Base-by-base conservation (phyloP, 2,329 filamentous ascomycete species). In the Fusarium sp. region DNA sequence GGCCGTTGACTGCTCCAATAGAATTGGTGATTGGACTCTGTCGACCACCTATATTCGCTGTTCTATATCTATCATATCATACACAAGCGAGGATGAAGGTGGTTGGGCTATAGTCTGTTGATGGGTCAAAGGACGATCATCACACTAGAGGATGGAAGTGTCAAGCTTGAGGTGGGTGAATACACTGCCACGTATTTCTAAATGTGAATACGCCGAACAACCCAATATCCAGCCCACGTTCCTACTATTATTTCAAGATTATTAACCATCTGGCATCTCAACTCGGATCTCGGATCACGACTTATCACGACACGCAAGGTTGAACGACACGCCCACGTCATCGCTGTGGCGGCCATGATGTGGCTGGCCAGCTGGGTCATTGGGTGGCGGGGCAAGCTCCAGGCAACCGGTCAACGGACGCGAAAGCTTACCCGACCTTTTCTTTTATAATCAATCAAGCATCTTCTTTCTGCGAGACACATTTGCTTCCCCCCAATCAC, bases 261-360 rank as follows among this genome's bases (percentile, higher is more conserved):
- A 52, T 52, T 52, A 10, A 20, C 32, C 47, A 52, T 25, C 37
- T 66, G 38, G 6, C 35, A n/a, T 30, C 30, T 32, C 58, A 61
- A 61, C 58, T 45, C 58, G 58, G 58, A 40, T 25, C 15, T 50
- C 40, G 59, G 30, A 62, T 62, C 59, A 22, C 59, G 40, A 35
- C 20, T 30, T 20, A 27, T 14, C 30, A 32, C 52, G n/a, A 57
- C 30, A 22, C 33, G 50, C 58, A 70, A 40, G n/a, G 14, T 32
- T 30, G 27, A 32, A 52, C 47, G 47, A 52, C 47, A 69, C 37
- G 73, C 76, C 60, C 75, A 78, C 76, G 76, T 78, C 76, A 78
- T 79, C 73, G 69, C 43, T 73, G 74, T 73, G 76, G 75, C 75
- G 58, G 62, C 27, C 27, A 22, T 64, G 17, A 63, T 59, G 72